These are phyloP conservation scores for Leccinum variicolor DNA, from an alignment of 768 basidiomycete species.

Conservation along the genomic window DNA sequence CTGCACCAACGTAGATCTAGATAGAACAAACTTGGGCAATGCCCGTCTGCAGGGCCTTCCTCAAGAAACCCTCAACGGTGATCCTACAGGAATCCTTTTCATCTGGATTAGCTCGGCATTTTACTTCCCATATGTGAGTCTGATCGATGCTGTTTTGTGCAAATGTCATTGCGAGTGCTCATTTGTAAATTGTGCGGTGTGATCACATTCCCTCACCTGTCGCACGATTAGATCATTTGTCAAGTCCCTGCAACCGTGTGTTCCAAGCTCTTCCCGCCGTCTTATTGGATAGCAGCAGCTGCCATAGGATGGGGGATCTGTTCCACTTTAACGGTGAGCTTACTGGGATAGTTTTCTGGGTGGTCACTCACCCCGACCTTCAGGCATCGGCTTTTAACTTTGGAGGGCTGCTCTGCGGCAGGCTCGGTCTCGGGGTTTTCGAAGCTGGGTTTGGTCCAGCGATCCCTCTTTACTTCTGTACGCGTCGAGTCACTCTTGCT, in stretches of 20 bases:
- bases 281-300: slow-evolving; percentile 60
- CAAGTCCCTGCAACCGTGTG: slow-evolving; percentile 64
- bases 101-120: slow-evolving; percentile 77
- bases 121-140: slow-evolving; percentile 72
- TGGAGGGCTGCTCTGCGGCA: slow-evolving; percentile 51
- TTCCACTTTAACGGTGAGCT: slow-evolving; percentile 64
- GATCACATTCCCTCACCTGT: neutral
- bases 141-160: neutral
- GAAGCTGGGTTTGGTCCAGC: slow-evolving; percentile 78
- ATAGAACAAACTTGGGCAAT: slow-evolving; percentile 76
- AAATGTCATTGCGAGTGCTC: neutral
- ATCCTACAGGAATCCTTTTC: slow-evolving; percentile 60
- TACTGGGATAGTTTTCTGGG: neutral
- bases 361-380: no score
- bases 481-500: slow-evolving; percentile 22
- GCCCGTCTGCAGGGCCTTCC: slow-evolving; percentile 75
- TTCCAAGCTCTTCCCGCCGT: slow-evolving; percentile 68
- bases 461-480: slow-evolving; percentile 77
- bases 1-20: slow-evolving; percentile 40
- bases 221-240: slow-evolving; percentile 51
- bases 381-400: slow-evolving; percentile 64
- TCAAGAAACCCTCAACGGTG: slow-evolving; percentile 61
- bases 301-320: slow-evolving; percentile 76
- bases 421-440: slow-evolving; percentile 69
- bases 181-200: neutral